Conservation (phyloP, 75 land plant species). For the Pinus taeda region DNA sequence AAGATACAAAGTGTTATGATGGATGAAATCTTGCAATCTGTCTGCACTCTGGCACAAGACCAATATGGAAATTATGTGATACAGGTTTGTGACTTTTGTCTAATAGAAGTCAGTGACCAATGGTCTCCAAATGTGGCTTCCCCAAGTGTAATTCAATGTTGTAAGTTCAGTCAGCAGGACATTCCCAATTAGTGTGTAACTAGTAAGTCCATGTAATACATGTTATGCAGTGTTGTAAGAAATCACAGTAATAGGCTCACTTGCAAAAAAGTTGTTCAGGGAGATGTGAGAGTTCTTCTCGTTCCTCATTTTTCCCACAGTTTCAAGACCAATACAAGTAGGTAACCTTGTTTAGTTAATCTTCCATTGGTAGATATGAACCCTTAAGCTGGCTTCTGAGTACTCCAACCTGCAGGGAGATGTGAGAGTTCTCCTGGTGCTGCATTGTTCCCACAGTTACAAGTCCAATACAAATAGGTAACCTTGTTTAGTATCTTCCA, state of each 20-base stretch:
- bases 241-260: neutral
- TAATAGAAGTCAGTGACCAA: neutral
- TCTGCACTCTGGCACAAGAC: slow-evolving; percentile 55
- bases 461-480: no score
- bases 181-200: no score
- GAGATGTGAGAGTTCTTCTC: neutral
- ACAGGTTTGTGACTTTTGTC: slow-evolving; percentile 25
- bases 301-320: neutral
- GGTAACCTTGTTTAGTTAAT: neutral
- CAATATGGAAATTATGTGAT: slow-evolving; percentile 71
- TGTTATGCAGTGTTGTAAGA: neutral
- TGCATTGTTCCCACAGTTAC: neutral
- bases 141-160: neutral
- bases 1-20: slow-evolving; percentile 55
- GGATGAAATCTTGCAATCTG: slow-evolving; percentile 60
- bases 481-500: neutral
- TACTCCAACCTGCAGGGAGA: neutral
- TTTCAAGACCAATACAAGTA: neutral
- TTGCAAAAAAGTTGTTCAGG: neutral
- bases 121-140: slow-evolving; percentile 1
- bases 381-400: neutral
- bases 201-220: neutral
- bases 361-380: neutral
- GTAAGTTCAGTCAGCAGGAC: neutral
- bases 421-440: neutral